These are phyloP conservation scores for Fusarium heterosporum DNA, from an alignment of 2,329 filamentous ascomycete genomes.

Conservation along the genomic window DNA sequence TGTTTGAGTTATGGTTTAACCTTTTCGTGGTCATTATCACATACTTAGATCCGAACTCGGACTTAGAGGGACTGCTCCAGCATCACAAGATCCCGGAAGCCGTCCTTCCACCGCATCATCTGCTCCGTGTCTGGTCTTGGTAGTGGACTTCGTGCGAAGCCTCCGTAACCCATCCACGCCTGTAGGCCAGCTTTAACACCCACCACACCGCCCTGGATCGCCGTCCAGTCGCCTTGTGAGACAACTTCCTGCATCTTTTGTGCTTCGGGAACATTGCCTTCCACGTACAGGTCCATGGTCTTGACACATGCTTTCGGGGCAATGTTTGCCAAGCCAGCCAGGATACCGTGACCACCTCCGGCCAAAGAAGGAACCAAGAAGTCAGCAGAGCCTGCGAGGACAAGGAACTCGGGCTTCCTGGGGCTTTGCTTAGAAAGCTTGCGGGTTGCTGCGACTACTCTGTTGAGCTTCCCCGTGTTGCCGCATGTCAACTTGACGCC, in stretches of 20 bases:
- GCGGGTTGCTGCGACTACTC: slow-evolving; percentile 68
- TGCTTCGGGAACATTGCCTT: slow-evolving; percentile 69
- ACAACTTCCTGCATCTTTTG: slow-evolving; percentile 73
- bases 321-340: slow-evolving; percentile 79
- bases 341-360: slow-evolving; percentile 76
- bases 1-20: slow-evolving; percentile 7
- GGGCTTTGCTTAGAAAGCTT: slow-evolving; percentile 47
- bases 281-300: slow-evolving; percentile 69
- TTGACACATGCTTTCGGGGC: slow-evolving; percentile 73
- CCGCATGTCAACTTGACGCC: slow-evolving; percentile 78
- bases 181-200: slow-evolving; percentile 77
- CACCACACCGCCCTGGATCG: slow-evolving; percentile 77
- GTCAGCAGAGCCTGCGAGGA: slow-evolving; percentile 78
- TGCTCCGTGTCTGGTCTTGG: slow-evolving; percentile 62
- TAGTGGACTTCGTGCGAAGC: slow-evolving; percentile 53
- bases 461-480: slow-evolving; percentile 77
- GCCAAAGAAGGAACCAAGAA: slow-evolving; percentile 77
- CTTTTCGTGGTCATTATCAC: slow-evolving; percentile 23
- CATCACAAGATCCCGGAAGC: slow-evolving; percentile 63
- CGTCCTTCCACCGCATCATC: slow-evolving; percentile 64
- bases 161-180: slow-evolving; percentile 76
- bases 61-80: slow-evolving; percentile 61
- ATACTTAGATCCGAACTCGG: slow-evolving; percentile 33
- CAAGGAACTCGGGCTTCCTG: slow-evolving; percentile 65
- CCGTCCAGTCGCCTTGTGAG: slow-evolving; percentile 77